Conservation (phyloP, 345 rosid genomes). For the Moricandia arvensis region DNA sequence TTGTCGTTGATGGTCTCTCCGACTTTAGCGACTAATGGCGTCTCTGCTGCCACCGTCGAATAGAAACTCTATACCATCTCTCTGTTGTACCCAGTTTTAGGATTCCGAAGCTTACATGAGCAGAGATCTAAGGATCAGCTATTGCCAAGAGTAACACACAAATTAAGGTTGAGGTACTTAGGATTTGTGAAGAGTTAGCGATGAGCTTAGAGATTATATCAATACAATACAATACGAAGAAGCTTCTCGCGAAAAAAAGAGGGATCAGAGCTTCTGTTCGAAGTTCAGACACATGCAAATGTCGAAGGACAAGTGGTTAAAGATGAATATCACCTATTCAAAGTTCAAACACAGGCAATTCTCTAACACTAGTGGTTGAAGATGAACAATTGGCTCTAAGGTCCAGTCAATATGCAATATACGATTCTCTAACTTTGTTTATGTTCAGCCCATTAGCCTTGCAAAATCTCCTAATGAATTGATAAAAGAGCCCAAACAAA, state of each 20-base stretch:
- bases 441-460: not conserved
- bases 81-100: too few species aligned
- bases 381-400: too few species aligned
- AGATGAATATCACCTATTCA: not conserved
- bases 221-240: not conserved
- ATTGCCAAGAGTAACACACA: not conserved
- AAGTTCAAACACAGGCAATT: not conserved
- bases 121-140: too few species aligned
- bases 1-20: too few species aligned
- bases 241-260: not conserved
- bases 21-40: too few species aligned
- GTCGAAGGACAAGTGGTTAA: not conserved
- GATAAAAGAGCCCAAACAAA: not conserved
- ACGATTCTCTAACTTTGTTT: too few species aligned
- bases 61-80: too few species aligned
- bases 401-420: too few species aligned
- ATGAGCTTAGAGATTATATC: not conserved
- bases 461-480: too few species aligned
- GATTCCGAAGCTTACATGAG: not conserved
- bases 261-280: not conserved
- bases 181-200: not conserved
- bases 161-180: not conserved
- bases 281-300: not conserved
- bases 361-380: not conserved
- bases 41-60: too few species aligned